Base-by-base conservation (phyloP, 2,329 filamentous ascomycete genomes). In the Cordyceps fumosorosea region DNA sequence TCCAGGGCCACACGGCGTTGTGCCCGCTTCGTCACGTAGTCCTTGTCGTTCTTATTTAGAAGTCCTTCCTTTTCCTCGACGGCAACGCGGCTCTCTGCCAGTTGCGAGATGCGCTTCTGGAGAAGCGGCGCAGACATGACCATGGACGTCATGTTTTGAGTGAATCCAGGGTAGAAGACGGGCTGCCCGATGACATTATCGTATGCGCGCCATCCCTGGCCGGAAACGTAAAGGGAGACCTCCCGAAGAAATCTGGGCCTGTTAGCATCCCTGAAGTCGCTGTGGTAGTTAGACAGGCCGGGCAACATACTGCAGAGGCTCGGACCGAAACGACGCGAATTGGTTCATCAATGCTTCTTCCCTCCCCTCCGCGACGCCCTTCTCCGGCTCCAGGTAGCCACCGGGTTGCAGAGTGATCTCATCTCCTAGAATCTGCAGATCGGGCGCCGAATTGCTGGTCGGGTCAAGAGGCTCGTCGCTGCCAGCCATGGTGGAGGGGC, bases 131-230 rank as follows among this genome's bases (percentile, higher is more conserved):
- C 91, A 18, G 83, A 86, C 68, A 97, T 78, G 32, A 98, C 89
- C 68, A 84, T 81, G 24, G 80, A 79, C 76, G 90, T 96, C 85
- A 99, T 96, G 63, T 91, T 87, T 66, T 97, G 93, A 32, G 88
- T 89, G 76, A 96, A 99, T 29, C 95, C 95, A 0, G 88, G 78
- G 74, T 97, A 99, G 78, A 93, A 98, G 66, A 97, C 88, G 11
- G 92, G 91, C 73, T 96, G 93, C 24, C 95, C 95, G 68, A 98
- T 88, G 65, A 93, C 84, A 65, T 89, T 80, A 71, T 98, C 91
- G 78, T 99, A 99, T 64, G 90, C 91, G 64, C 95, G 90, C 95
- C 95, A 99, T 73, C 93, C 93, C 56, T 90, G 89, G 60, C 95
- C 95, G 14, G 91, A 93, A 66, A 98, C 89, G 76, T 98, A 93